Conservation (phyloP, 164 flowering plant genomes). For the Aristolochia californica region DNA sequence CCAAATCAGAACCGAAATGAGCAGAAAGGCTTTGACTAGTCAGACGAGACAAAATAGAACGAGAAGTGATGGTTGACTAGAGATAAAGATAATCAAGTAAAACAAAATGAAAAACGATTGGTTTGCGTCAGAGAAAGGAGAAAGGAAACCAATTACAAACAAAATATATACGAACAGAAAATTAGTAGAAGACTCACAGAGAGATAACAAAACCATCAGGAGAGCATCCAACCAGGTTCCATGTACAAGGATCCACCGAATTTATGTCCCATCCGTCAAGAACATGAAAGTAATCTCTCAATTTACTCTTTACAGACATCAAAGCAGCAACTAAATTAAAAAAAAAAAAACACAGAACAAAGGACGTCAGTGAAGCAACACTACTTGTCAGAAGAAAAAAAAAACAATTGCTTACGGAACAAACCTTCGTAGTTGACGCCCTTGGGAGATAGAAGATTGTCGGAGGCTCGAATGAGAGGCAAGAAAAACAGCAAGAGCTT, state of each 20-base stretch:
- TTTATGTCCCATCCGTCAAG: conserved; percentile 95
- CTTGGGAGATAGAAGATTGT: conserved; percentile 76
- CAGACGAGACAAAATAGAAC: no score
- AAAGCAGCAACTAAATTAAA: conserved; percentile 66
- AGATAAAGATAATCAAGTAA: not conserved
- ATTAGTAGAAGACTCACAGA: conserved; percentile 40
- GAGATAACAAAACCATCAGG: conserved; percentile 73
- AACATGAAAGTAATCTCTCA: conserved; percentile 43
- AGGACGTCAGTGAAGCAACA: not conserved
- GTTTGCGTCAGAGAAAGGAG: not conserved
- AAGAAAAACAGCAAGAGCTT: conserved; percentile 15
- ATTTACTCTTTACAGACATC: conserved; percentile 77
- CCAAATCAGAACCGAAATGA: not conserved
- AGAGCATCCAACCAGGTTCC: conserved; percentile 90
- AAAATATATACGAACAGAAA: conserved; percentile 2
- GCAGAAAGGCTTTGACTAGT: no score
- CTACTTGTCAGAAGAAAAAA: no score
- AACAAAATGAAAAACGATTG: not conserved
- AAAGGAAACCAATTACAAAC: not conserved
- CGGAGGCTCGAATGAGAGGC: conserved; percentile 24
- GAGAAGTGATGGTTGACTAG: not conserved
- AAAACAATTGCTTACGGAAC: not conserved
- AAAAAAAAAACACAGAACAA: conserved; percentile 1
- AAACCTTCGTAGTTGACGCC: conserved; percentile 96
- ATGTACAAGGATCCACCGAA: conserved; percentile 97